These are phyloP conservation scores for Beverwykella pulmonaria DNA, from an alignment of 495 filamentous ascomycete species.

Conservation along the genomic window DNA sequence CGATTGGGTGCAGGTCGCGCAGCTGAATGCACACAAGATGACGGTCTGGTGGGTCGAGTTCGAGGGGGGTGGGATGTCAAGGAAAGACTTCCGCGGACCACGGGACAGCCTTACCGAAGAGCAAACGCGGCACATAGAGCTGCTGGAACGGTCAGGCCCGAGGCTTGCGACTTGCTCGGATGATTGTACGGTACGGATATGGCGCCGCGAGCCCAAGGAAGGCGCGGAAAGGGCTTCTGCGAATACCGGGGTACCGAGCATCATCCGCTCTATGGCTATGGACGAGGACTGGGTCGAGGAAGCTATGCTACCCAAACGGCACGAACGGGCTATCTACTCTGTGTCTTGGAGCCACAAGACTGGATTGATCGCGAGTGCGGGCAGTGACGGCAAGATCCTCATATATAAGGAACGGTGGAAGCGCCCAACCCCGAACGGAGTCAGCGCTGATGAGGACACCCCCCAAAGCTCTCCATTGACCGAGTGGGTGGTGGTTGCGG, in stretches of 20 bases:
- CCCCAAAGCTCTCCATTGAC: constrained; percentile 42
- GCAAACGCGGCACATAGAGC: constrained; percentile 47
- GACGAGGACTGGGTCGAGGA: constrained; percentile 84
- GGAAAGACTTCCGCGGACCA: constrained; percentile 42
- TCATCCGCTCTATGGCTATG: constrained; percentile 68
- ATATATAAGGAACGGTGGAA: constrained; percentile 68
- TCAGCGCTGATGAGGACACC: neutral
- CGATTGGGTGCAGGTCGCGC: constrained; percentile 90
- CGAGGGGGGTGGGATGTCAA: constrained; percentile 54
- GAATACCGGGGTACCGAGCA: constrained; percentile 65
- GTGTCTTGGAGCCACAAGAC: constrained; percentile 75
- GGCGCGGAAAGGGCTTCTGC: constrained; percentile 48
- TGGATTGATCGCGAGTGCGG: constrained; percentile 77
- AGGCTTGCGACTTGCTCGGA: constrained; percentile 78
- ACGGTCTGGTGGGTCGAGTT: constrained; percentile 92
- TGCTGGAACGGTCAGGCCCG: constrained; percentile 57
- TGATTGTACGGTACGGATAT: constrained; percentile 75
- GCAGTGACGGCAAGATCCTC: constrained; percentile 82
- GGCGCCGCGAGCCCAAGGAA: constrained; percentile 66
- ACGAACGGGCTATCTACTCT: constrained; percentile 80
- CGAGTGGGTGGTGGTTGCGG: constrained; percentile 69
- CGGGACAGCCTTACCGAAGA: constrained; percentile 41
- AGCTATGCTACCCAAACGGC: constrained; percentile 67
- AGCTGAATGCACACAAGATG: constrained; percentile 70
- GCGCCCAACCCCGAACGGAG: constrained; percentile 50